Evolutionary conservation across 2,329 filamentous ascomycete species (phyloP).

Genomic region (Fusarium aywerte): DNA sequence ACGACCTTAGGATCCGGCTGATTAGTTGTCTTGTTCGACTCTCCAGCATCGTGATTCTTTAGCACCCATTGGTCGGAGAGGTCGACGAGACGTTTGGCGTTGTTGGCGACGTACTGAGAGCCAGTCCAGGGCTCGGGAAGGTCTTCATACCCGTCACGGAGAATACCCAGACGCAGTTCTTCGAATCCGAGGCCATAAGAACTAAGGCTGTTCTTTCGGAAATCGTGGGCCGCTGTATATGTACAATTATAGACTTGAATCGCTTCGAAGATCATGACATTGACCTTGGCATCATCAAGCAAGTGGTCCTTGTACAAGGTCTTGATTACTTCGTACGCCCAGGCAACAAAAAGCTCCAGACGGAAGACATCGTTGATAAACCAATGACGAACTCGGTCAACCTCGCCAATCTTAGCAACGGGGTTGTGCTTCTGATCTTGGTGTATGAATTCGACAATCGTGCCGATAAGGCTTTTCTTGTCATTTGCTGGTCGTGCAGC

Average conservation of each 20-base stretch:
- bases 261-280: slow-evolving; percentile 74
- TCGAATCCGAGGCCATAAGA: slow-evolving; percentile 80
- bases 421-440: slow-evolving; percentile 78
- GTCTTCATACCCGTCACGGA: slow-evolving; percentile 71
- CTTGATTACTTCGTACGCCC: slow-evolving; percentile 81
- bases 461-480: slow-evolving; percentile 76
- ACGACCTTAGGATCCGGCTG: slow-evolving; percentile 56
- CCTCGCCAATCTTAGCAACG: slow-evolving; percentile 72
- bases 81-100: slow-evolving; percentile 68
- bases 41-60: slow-evolving; percentile 53
- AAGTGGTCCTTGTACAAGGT: slow-evolving; percentile 72
- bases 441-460: slow-evolving; percentile 80
- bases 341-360: slow-evolving; percentile 80
- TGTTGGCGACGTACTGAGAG: slow-evolving; percentile 69
- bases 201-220: slow-evolving; percentile 74
- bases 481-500: slow-evolving; percentile 67
- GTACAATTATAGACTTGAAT: slow-evolving; percentile 70
- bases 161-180: slow-evolving; percentile 71
- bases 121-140: slow-evolving; percentile 91
- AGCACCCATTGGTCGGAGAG: slow-evolving; percentile 67
- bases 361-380: slow-evolving; percentile 81
- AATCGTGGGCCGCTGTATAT: slow-evolving; percentile 69
- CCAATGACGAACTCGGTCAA: slow-evolving; percentile 85
- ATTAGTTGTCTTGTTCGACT: slow-evolving; percentile 48
- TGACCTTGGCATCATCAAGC: slow-evolving; percentile 65